phyloP scores from a whole-genome alignment of 352 stramenopile genomes.

The Thalassiosira exigua region DNA sequence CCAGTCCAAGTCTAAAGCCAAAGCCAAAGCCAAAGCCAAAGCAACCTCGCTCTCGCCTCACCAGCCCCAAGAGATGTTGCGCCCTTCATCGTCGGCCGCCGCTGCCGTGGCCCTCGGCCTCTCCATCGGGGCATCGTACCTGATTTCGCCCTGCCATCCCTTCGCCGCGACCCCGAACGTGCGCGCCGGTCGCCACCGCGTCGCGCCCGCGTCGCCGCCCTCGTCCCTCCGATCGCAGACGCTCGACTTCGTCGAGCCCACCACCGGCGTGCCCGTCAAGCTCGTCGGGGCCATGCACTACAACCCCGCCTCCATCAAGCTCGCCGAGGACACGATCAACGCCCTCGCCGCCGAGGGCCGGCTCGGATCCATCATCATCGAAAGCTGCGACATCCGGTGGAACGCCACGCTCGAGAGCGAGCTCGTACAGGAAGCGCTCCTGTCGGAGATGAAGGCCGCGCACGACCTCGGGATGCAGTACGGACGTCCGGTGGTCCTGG shows the following conservation, averaged over 20 bases:
- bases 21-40: too few relatives aligned
- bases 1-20: too few relatives aligned
- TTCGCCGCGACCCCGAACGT: neutral
- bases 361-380: constrained; percentile 73
- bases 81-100: neutral
- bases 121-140: neutral
- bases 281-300: constrained; percentile 76
- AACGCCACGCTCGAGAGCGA: constrained; percentile 65
- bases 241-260: constrained; percentile 68
- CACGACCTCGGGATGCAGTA: constrained; percentile 62
- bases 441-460: constrained; percentile 73
- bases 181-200: neutral
- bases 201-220: neutral
- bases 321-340: constrained; percentile 56
- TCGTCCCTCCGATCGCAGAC: constrained; percentile 52
- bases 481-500: constrained; percentile 63
- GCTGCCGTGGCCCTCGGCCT: neutral
- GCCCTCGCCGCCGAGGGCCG: constrained; percentile 38
- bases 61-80: neutral
- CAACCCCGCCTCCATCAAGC: constrained; percentile 73
- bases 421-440: constrained; percentile 52
- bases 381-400: constrained; percentile 76
- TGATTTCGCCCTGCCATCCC: neutral
- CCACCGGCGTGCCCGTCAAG: constrained; percentile 58
- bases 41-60: neutral